These are phyloP conservation scores for Apophysomyces sp. DNA, from an alignment of 371 early-diverging fungal species.

Conservation along the genomic window DNA sequence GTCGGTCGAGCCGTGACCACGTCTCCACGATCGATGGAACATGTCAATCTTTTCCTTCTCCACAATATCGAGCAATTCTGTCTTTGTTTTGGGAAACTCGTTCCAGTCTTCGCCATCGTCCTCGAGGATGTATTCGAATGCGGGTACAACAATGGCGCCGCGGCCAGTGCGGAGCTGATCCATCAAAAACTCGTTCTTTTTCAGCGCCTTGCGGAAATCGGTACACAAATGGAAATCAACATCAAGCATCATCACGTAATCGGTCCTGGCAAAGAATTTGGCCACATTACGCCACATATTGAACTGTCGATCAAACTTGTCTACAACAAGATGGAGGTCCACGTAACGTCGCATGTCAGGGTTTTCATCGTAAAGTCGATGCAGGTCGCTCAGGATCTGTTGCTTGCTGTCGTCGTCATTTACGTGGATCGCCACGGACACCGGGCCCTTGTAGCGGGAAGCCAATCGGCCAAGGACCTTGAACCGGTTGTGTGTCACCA, in stretches of 20 bases:
- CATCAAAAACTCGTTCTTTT: constrained; percentile 40
- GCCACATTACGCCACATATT: constrained; percentile 71
- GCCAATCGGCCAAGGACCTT: constrained; percentile 47
- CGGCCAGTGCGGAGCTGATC: constrained; percentile 43
- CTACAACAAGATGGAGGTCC: constrained; percentile 60
- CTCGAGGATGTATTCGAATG: constrained; percentile 56
- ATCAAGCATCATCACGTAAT: constrained; percentile 61
- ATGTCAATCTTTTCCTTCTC: constrained; percentile 50
- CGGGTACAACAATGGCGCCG: constrained; percentile 59
- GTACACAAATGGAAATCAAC: constrained; percentile 65
- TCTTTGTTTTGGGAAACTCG: constrained; percentile 46
- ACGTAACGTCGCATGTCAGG: constrained; percentile 53
- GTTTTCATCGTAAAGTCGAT: constrained; percentile 46
- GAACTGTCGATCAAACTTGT: constrained; percentile 61
- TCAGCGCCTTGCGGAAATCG: constrained; percentile 48
- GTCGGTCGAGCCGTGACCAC: constrained; percentile 60
- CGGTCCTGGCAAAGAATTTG: constrained; percentile 58
- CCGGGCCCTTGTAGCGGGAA: constrained; percentile 54
- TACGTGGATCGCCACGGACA: constrained; percentile 67
- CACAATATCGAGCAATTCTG: constrained; percentile 38
- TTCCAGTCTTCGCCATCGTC: constrained; percentile 55
- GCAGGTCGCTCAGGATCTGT: constrained; percentile 45
- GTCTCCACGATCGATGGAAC: constrained; percentile 56
- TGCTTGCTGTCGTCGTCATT: constrained; percentile 54
- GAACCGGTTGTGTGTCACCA: constrained; percentile 57